Conservation (phyloP, 805 yeast genomes). For the Spathaspora gorwiae region DNA sequence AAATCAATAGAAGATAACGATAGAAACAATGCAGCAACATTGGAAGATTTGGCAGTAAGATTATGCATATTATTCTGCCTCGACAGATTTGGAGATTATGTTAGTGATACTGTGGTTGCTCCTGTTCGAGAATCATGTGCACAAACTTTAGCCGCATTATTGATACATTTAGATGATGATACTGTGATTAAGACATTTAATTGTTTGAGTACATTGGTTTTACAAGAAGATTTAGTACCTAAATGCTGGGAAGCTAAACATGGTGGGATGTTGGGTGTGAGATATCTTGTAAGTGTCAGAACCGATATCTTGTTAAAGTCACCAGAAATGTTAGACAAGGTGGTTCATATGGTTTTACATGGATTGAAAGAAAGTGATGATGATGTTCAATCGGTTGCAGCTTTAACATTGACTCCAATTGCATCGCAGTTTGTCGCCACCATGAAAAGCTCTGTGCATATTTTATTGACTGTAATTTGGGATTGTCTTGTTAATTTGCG, state of each 20-base stretch:
- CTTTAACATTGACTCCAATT: constrained; percentile 86
- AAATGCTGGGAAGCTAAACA: constrained; percentile 94
- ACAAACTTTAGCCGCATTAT: constrained; percentile 84
- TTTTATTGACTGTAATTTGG: constrained; percentile 76
- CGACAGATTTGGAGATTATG: constrained; percentile 95
- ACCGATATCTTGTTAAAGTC: constrained; percentile 66
- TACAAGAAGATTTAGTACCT: constrained; percentile 52
- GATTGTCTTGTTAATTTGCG: constrained; percentile 74
- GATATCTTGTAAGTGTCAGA: constrained; percentile 87
- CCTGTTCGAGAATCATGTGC: constrained; percentile 98
- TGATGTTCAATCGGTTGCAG: constrained; percentile 96
- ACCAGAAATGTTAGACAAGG: constrained; percentile 58
- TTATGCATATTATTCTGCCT: constrained; percentile 81
- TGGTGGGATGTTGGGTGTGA: constrained; percentile 92
- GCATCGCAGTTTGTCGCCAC: constrained; percentile 79
- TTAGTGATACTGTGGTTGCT: constrained; percentile 95
- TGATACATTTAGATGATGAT: constrained; percentile 65
- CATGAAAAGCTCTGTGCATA: constrained; percentile 46
- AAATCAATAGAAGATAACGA: constrained; percentile 60
- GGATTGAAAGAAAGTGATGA: constrained; percentile 78
- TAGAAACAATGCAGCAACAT: constrained; percentile 55
- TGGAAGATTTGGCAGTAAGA: constrained; percentile 86
- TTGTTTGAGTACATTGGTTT: constrained; percentile 62
- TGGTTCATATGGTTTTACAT: constrained; percentile 79
- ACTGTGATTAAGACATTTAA: constrained; percentile 59